Percentiles rank a stretch among this genome's conserved stretches.
Evolutionary conservation across 2,329 filamentous ascomycete species (phyloP).

Genomic region (Verticillium dahliae): DNA sequence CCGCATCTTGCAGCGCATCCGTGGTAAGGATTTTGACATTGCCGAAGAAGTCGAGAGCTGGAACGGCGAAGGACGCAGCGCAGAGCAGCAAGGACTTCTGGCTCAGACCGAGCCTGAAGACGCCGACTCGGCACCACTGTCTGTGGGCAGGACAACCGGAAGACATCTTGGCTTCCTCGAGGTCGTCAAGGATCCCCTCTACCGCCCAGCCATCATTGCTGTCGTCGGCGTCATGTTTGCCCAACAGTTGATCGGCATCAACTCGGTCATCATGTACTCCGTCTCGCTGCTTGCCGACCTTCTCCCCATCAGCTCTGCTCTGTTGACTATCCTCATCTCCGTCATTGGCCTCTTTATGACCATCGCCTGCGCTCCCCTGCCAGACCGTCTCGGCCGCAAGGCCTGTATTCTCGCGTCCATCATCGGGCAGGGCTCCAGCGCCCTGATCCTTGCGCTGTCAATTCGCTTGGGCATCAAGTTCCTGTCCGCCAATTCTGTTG

Average conservation of each 20-base stretch:
- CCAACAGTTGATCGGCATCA: slow-evolving; percentile 90
- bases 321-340: slow-evolving; percentile 84
- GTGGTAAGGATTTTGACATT: slow-evolving; percentile 63
- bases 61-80: slow-evolving; percentile 34
- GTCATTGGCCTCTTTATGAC: slow-evolving; percentile 82
- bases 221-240: slow-evolving; percentile 87
- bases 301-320: slow-evolving; percentile 71
- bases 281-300: slow-evolving; percentile 80
- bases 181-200: slow-evolving; percentile 60
- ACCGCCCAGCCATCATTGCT: slow-evolving; percentile 70
- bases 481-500: slow-evolving; percentile 72
- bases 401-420: slow-evolving; percentile 77
- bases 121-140: slow-evolving; percentile 2
- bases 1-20: slow-evolving; percentile 64
- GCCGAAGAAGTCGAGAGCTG: slow-evolving; percentile 64
- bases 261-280: slow-evolving; percentile 98
- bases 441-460: slow-evolving; percentile 70
- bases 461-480: slow-evolving; percentile 68
- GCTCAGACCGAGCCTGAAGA: slow-evolving; percentile 22
- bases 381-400: slow-evolving; percentile 85
- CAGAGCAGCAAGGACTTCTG: slow-evolving; percentile 68
- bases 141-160: not conserved
- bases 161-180: slow-evolving; percentile 52
- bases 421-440: slow-evolving; percentile 73
- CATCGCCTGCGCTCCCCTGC: slow-evolving; percentile 71